phyloP scores from a whole-genome alignment of 805 yeast genomes.

The Groenewaldozyma salmanticensis region DNA sequence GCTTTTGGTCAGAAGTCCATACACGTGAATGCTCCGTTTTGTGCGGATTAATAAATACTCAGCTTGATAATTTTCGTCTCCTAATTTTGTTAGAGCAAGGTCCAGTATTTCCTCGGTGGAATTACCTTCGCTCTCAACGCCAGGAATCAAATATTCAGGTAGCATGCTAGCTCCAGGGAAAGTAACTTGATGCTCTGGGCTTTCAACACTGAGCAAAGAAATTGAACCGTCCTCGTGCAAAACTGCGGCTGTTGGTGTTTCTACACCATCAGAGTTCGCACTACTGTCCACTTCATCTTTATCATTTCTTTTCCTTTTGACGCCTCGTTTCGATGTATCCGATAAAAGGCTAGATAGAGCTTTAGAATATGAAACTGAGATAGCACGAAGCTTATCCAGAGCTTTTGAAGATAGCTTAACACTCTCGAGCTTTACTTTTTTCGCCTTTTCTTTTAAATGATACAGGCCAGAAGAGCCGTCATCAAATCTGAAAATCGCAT shows the following conservation, averaged over 20 bases:
- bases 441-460: conserved; percentile 4
- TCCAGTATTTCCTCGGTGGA: neutral
- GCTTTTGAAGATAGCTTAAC: conserved; percentile 1
- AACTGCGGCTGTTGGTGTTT: neutral
- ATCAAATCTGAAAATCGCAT: conserved; percentile 17
- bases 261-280: neutral
- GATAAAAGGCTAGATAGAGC: conserved; percentile 1
- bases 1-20: conserved; percentile 29
- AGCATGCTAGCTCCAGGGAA: too few relatives aligned
- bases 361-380: too few relatives aligned
- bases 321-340: conserved; percentile 1
- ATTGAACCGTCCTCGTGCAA: too few relatives aligned
- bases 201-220: too few relatives aligned
- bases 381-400: conserved; percentile 1
- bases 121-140: too few relatives aligned
- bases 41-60: conserved; percentile 44
- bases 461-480: conserved; percentile 15
- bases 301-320: conserved; percentile 1
- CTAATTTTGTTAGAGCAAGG: conserved; percentile 51
- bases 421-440: conserved; percentile 3
- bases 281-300: neutral
- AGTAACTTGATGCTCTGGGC: too few relatives aligned
- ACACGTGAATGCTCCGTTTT: neutral
- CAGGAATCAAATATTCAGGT: too few relatives aligned
- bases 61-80: conserved; percentile 44